Evolutionary conservation across 805 yeast species (phyloP).

Genomic region (Starmerella riodocensis): DNA sequence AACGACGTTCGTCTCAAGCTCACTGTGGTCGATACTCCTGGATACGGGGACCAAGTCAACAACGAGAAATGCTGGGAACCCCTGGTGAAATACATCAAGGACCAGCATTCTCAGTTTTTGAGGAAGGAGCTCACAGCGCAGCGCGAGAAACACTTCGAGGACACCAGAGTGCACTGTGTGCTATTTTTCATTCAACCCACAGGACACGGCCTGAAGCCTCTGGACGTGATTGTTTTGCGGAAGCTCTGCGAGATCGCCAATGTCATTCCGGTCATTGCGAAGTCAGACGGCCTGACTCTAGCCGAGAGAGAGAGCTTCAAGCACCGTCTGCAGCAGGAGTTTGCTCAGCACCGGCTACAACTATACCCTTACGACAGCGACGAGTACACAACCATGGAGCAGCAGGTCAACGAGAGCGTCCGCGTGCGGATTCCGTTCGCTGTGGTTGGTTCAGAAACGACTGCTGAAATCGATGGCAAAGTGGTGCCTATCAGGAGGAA

Average conservation of each 20-base stretch:
- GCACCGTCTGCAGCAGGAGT: conserved; percentile 58
- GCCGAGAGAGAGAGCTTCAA: conserved; percentile 74
- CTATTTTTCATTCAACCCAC: conserved; percentile 84
- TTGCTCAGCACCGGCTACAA: conserved; percentile 54
- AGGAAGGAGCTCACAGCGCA: conserved; percentile 91
- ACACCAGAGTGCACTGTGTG: conserved; percentile 87
- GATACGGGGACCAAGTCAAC: conserved; percentile 93
- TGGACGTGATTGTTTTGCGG: conserved; percentile 72
- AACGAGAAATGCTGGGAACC: conserved; percentile 97
- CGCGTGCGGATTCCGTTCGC: conserved; percentile 64
- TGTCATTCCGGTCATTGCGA: conserved; percentile 91
- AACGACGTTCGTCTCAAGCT: conserved; percentile 76
- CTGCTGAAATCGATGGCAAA: conserved; percentile 63
- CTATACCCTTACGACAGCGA: conserved; percentile 68
- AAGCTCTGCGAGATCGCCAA: conserved; percentile 81
- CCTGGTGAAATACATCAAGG: conserved; percentile 82
- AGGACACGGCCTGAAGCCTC: conserved; percentile 66
- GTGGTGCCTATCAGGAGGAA: conserved; percentile 81
- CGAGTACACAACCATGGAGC: conserved; percentile 30
- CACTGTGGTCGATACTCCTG: conserved; percentile 92
- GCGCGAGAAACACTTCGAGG: conserved; percentile 69
- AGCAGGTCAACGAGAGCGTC: conserved; percentile 25
- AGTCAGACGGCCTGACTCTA: conserved; percentile 76
- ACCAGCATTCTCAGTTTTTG: conserved; percentile 80
- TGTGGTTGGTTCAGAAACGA: conserved; percentile 77